Conservation (phyloP, 768 basidiomycete genomes). For the Calocybe indica region DNA sequence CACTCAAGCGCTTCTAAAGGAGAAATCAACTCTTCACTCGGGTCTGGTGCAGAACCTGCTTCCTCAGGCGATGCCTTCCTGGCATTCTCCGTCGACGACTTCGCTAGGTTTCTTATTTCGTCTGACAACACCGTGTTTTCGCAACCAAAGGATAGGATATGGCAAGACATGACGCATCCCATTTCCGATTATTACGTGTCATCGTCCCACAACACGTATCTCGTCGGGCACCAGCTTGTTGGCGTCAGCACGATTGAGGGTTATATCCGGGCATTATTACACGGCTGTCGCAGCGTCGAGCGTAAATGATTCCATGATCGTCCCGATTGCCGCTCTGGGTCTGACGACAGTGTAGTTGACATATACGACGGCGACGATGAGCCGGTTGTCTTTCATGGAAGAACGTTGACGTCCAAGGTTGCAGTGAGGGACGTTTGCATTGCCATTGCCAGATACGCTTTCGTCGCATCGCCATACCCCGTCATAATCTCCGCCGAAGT, state of each 20-base stretch:
- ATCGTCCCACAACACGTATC: slow-evolving; percentile 90
- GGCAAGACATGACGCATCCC: slow-evolving; percentile 87
- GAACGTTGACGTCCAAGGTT: slow-evolving; percentile 82
- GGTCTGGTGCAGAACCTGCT: slow-evolving; percentile 2
- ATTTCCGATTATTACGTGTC: slow-evolving; percentile 86
- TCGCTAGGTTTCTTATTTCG: slow-evolving; percentile 78
- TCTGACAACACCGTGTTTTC: slow-evolving; percentile 59
- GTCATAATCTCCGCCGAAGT: slow-evolving; percentile 92
- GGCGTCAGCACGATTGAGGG: slow-evolving; percentile 89
- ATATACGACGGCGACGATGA: slow-evolving; percentile 84
- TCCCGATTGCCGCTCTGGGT: neutral
- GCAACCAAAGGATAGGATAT: slow-evolving; percentile 36
- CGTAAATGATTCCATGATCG: slow-evolving; percentile 39
- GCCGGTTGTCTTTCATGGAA: slow-evolving; percentile 86
- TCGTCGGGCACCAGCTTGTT: slow-evolving; percentile 80
- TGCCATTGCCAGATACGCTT: slow-evolving; percentile 86
- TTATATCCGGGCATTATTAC: slow-evolving; percentile 86
- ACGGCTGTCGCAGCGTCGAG: slow-evolving; percentile 91
- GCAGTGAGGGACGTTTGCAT: slow-evolving; percentile 74
- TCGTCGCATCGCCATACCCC: slow-evolving; percentile 86
- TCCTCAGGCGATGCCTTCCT: slow-evolving; percentile 5
- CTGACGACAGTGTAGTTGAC: slow-evolving; percentile 55
- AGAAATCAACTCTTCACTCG: slow-evolving; percentile 5
- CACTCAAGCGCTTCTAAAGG: slow-evolving; percentile 7
- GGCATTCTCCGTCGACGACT: slow-evolving; percentile 51